Base-by-base conservation (phyloP, 352 stramenopile species). In the Phytophthora sp. region DNA sequence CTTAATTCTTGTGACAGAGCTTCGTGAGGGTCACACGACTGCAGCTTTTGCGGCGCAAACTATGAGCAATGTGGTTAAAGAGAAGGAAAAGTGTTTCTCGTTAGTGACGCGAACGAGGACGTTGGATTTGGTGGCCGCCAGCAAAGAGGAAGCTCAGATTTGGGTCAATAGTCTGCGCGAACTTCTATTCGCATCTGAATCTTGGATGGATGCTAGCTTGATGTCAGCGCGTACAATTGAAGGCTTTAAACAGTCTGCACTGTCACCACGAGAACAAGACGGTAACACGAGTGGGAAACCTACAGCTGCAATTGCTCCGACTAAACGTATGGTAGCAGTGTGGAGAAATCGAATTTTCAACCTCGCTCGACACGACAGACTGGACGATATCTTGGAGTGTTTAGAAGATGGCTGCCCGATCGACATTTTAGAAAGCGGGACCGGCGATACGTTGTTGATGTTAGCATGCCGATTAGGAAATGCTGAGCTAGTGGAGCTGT, bases 401-500 rank as follows among this genome's bases (percentile, higher is more conserved):
- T 75, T 94, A 13, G 57, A 79, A 21, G 79, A 89, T 30, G 88
- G 86, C 0, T 94, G 83, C 13, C 86, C 88, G 1, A 77, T 95
- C 21, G 88, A 95, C 66, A 46, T 94, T 18, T 63, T 94, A 7
- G 88, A 95, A 45, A 81, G 74, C 6, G 79, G 81, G 1, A 85
- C 71, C 3, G 88, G 88, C 1, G 88, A 95, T 71, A 94, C 86
- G 11, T 54, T 94, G 9, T 74, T 95, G 16, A 87, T 95, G 68
- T 61, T 93, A n/a, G 88, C 88, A 1, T 95, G 88, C 29, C 69
- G 84, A 27, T 26, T 76, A 9, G 86, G 86, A 9, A 70, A 91
- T 27, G 75, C 79, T n/a, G 56, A 74, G 4, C 26, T 95, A 0
- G 82, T 95, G 4, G 81, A 93, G 45, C 39, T 95, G 1, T 94